Conservation (phyloP, 441 rosid species). For the Syzygium syzygioides region DNA sequence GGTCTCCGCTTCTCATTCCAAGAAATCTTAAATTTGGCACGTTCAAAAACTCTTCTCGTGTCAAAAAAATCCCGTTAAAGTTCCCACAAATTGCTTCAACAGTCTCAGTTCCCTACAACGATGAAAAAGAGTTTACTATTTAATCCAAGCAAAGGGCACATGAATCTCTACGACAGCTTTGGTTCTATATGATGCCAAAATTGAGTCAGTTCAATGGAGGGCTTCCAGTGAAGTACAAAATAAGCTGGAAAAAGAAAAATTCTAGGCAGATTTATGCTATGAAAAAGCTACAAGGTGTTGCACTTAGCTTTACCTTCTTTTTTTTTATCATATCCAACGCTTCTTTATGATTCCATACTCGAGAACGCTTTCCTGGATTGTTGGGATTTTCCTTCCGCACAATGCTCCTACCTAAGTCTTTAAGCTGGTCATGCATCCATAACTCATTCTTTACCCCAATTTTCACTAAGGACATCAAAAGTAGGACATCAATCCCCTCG, state of each 20-base stretch:
- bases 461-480: too few species aligned
- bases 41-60: not conserved
- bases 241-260: not conserved
- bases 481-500: too few species aligned
- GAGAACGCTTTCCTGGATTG: too few species aligned
- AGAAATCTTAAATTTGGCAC: not conserved
- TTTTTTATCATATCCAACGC: too few species aligned
- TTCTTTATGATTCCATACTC: too few species aligned
- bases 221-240: not conserved
- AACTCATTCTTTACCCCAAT: too few species aligned
- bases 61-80: not conserved
- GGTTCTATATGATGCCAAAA: too few species aligned
- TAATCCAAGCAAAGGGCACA: not conserved
- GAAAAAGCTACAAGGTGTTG: not conserved
- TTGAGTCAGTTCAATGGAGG: too few species aligned
- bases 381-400: accelerated
- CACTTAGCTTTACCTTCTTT: too few species aligned
- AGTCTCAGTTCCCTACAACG: not conserved
- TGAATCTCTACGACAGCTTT: too few species aligned
- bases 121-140: not conserved
- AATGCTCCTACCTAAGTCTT: too few species aligned
- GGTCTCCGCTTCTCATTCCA: accelerated
- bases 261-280: not conserved
- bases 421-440: too few species aligned
- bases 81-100: not conserved